phyloP scores from a whole-genome alignment of 768 basidiomycete genomes.

The Podaxis sp. region DNA sequence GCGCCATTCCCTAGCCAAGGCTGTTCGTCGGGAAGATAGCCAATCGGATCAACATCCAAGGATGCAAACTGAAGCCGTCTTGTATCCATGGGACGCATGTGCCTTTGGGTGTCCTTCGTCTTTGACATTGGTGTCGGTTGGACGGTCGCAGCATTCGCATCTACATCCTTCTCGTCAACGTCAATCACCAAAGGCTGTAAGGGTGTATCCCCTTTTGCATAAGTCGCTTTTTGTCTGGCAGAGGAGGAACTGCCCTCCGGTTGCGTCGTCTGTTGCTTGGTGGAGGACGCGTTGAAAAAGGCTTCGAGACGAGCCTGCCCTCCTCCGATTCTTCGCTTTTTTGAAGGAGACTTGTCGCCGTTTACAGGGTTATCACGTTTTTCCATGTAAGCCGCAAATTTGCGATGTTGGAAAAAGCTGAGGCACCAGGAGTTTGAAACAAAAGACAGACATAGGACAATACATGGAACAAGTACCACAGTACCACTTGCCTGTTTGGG shows the following conservation, averaged over 20 bases:
- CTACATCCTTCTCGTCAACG: constrained; percentile 1
- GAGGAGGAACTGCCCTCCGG: neutral
- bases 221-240: neutral
- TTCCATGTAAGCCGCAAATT: neutral
- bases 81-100: neutral
- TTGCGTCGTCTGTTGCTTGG: neutral
- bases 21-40: constrained; percentile 40
- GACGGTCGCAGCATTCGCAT: neutral
- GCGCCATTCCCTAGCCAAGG: constrained; percentile 44
- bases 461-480: neutral
- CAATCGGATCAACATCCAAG: constrained; percentile 49
- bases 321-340: constrained; percentile 8
- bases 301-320: constrained; percentile 7
- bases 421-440: neutral
- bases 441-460: neutral
- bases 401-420: neutral
- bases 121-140: neutral
- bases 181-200: constrained; percentile 4
- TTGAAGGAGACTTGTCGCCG: neutral
- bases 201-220: neutral
- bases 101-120: neutral
- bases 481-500: neutral
- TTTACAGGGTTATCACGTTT: constrained; percentile 4
- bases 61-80: constrained; percentile 23
- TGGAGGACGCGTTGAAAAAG: constrained; percentile 7